A percentile compares a stretch with the other conserved stretches of the same genome.
Evolutionary conservation across 306 rosid genomes (phyloP).

Genomic region (Lablab purpureus): DNA sequence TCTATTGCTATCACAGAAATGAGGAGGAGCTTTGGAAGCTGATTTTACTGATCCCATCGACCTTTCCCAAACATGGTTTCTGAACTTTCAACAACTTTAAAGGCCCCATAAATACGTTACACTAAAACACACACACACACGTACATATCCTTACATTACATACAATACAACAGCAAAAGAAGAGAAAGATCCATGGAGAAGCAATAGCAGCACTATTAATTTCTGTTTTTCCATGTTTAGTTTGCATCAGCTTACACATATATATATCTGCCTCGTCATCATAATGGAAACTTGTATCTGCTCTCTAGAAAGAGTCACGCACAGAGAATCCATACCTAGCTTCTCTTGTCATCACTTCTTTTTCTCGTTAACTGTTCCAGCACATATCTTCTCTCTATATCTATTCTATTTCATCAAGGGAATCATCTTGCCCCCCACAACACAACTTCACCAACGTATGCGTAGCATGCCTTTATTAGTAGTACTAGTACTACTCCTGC

Average conservation of each 20-base stretch:
- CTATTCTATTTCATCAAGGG: background rate
- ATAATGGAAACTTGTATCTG: conserved; percentile 45
- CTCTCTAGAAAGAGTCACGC: conserved; percentile 34
- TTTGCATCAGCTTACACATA: conserved; percentile 42
- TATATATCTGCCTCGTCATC: conserved; percentile 46
- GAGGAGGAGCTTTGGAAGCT: background rate
- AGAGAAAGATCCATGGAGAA: background rate
- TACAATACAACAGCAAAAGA: too few relatives aligned
- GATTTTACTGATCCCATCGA: conserved; percentile 38
- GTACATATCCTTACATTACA: too few relatives aligned
- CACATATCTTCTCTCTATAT: conserved; percentile 7
- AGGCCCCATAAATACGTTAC: conserved; percentile 59
- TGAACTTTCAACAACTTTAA: conserved; percentile 72
- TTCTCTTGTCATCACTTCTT: conserved; percentile 38
- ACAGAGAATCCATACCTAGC: conserved; percentile 45
- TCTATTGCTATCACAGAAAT: background rate
- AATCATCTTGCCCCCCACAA: background rate
- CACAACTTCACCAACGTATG: background rate
- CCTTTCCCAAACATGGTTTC: conserved; percentile 55
- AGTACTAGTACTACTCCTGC: background rate
- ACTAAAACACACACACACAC: conserved; percentile 38
- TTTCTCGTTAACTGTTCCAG: conserved; percentile 58
- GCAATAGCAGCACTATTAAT: background rate
- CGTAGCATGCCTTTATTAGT: background rate
- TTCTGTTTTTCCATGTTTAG: conserved; percentile 48